phyloP scores from a whole-genome alignment of 257 asterid species.

The Solanum piurae region DNA sequence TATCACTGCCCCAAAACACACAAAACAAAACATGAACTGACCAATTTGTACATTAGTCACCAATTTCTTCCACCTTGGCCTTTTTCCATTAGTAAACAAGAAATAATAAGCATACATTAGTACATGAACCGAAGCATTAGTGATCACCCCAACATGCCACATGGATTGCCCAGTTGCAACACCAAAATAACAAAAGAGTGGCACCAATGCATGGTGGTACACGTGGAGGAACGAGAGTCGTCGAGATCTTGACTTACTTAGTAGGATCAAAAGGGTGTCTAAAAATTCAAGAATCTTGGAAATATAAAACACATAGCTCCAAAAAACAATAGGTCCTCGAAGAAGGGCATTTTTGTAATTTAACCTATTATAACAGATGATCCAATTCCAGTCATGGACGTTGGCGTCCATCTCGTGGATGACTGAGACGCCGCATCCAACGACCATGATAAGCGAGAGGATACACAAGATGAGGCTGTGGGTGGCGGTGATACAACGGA shows the following conservation, averaged over 20 bases:
- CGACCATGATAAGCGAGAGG: slow-evolving; percentile 59
- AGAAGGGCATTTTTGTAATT: slow-evolving; percentile 34
- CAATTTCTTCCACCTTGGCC: slow-evolving; percentile 75
- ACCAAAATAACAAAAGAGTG: slow-evolving; percentile 60
- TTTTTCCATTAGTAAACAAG: slow-evolving; percentile 39
- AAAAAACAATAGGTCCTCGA: slow-evolving; percentile 54
- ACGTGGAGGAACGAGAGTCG: slow-evolving; percentile 83
- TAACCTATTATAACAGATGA: slow-evolving; percentile 35
- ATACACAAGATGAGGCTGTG: slow-evolving; percentile 65
- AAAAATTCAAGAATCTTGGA: slow-evolving; percentile 63
- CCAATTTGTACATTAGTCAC: slow-evolving; percentile 62
- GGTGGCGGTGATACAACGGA: slow-evolving; percentile 57
- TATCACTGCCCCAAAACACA: slow-evolving; percentile 58
- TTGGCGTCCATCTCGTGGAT: slow-evolving; percentile 49
- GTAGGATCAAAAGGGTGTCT: slow-evolving; percentile 56
- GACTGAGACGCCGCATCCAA: slow-evolving; percentile 48
- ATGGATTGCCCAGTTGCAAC: slow-evolving; percentile 42
- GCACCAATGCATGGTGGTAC: slow-evolving; percentile 79
- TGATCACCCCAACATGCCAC: slow-evolving; percentile 67
- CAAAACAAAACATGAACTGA: slow-evolving; percentile 61
- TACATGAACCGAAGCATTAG: slow-evolving; percentile 72
- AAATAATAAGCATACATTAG: slow-evolving; percentile 73
- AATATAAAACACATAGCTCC: slow-evolving; percentile 69
- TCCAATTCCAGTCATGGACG: slow-evolving; percentile 34
- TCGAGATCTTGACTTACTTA: slow-evolving; percentile 31